Base-by-base conservation (phyloP, 768 basidiomycete species). In the Termitomyces sp. region DNA sequence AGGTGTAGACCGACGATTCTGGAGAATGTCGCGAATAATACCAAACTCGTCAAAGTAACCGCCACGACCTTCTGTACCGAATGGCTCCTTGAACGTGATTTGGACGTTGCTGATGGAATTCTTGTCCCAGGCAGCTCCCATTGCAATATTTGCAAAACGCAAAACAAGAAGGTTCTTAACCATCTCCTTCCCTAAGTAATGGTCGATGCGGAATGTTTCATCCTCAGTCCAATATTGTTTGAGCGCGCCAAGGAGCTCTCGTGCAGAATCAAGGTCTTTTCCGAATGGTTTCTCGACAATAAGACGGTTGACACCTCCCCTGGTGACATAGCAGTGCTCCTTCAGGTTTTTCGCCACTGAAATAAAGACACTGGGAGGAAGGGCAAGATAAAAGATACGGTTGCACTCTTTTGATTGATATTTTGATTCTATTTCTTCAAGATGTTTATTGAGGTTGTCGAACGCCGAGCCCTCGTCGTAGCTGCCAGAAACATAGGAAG, bases 41-140 rank as follows among this genome's bases (percentile, higher is more conserved):
- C 97, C 97, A 74, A 98, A 99, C 75, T 98, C 95, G 71, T 99
- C 96, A 77, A 99, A 99, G 82, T 99, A 99, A 17, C 97, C 96
- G n/a, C 96, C 96, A 63, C 96, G 91, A n/a, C 96, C 96, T 70
- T 99, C 97, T 47, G 96, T 99, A 19, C 96, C 96, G 69, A 98
- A 98, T 2, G 95, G 94, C 73, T 98, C 97, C 78, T 98, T 98
- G 85, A 98, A 98, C 16, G 95, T 97, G 74, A 98, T 97, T 73
- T 99, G 97, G 34, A 99, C 94, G 68, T 95, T 98, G 75, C 84
- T 86, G 77, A 99, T 89, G 59, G 86, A 92, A 72, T 95, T 93
- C 73, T 92, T 96, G 77, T 98, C 95, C 92, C 95, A 97, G 38
- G 84, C 82, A 29, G 92, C 85, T 61, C 85, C 85, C 78, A 97